Conservation (phyloP, 2,329 filamentous ascomycete species). For the Xylaria sp. region DNA sequence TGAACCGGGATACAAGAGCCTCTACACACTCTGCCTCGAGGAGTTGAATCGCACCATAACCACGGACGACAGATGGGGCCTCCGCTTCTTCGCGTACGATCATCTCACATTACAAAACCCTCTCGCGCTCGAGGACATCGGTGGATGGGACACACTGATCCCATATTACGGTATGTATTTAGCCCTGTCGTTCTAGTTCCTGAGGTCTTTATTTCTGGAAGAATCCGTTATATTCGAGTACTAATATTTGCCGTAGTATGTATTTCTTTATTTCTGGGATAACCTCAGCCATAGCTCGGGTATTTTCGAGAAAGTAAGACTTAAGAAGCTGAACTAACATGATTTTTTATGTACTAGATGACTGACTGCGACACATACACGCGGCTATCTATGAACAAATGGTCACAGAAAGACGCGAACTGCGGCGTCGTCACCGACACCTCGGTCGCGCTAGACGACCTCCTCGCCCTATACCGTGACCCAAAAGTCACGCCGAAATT, state of each 20-base stretch:
- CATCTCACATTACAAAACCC: constrained; percentile 68
- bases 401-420: constrained; percentile 53
- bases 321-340: too few relatives aligned
- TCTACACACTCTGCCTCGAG: constrained; percentile 56
- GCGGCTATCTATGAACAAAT: constrained; percentile 59
- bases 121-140: constrained; percentile 60
- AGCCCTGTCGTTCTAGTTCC: too few relatives aligned
- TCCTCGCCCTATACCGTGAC: constrained; percentile 59
- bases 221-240: too few relatives aligned
- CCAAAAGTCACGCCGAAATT: constrained; percentile 53
- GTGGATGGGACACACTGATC: constrained; percentile 68
- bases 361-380: constrained; percentile 68
- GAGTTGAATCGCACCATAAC: constrained; percentile 50
- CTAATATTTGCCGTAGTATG: too few relatives aligned
- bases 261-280: too few relatives aligned
- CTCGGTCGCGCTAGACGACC: constrained; percentile 57
- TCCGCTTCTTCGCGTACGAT: constrained; percentile 69
- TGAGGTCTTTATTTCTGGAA: too few relatives aligned
- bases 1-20: constrained; percentile 54
- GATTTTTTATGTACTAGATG: constrained; percentile 41
- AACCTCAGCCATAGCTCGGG: too few relatives aligned
- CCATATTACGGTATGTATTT: constrained; percentile 58
- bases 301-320: too few relatives aligned
- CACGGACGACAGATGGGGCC: constrained; percentile 58
- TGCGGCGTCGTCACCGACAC: constrained; percentile 60